phyloP scores from a whole-genome alignment of 192 early-diverging fungal genomes.

The Paraglomus brasilianum region DNA sequence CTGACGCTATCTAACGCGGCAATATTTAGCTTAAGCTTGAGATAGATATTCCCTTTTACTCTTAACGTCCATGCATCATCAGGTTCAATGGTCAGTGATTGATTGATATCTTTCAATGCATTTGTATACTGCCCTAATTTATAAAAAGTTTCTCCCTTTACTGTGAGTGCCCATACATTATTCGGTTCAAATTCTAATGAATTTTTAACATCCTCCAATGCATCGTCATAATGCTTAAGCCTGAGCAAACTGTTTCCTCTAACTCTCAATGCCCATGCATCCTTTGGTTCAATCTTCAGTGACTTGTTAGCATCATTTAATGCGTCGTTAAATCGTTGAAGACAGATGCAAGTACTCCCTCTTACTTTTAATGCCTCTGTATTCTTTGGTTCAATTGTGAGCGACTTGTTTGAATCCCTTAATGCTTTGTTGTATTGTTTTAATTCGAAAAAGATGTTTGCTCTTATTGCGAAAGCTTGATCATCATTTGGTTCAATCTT shows the following conservation, averaged over 20 bases:
- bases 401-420: slow-evolving; percentile 14
- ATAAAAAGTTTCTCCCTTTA: not conserved
- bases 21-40: not conserved
- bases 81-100: not conserved
- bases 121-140: not conserved
- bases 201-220: slow-evolving; percentile 11
- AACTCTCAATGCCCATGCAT: slow-evolving; percentile 24
- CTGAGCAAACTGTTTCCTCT: slow-evolving; percentile 9
- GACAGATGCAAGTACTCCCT: slow-evolving; percentile 7
- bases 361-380: not conserved
- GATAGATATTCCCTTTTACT: slow-evolving; percentile 3
- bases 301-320: slow-evolving; percentile 21
- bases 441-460: slow-evolving; percentile 1
- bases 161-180: slow-evolving; percentile 16
- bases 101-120: slow-evolving; percentile 5
- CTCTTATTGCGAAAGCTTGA: not conserved
- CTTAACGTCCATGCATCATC: slow-evolving; percentile 16
- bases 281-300: slow-evolving; percentile 1
- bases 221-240: slow-evolving; percentile 18
- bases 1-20: not conserved
- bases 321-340: slow-evolving; percentile 23
- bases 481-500: slow-evolving; percentile 5
- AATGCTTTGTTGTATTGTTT: slow-evolving; percentile 1
- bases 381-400: slow-evolving; percentile 15
- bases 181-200: not conserved